These are phyloP conservation scores for Trifolium pratense DNA, from an alignment of 306 rosid genomes.

Conservation along the genomic window DNA sequence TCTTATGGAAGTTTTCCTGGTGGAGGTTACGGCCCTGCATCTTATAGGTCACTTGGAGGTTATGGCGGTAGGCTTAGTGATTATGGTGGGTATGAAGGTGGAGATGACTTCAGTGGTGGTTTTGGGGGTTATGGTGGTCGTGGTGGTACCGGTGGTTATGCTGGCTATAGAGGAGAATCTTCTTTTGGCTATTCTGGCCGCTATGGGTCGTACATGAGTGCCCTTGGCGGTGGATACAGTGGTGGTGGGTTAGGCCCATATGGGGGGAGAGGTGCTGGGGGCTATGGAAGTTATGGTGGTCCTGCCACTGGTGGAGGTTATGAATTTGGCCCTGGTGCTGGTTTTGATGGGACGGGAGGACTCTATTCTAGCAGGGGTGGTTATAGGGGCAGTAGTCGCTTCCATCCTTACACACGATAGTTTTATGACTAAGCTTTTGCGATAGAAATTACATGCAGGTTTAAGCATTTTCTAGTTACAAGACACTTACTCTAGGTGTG, in stretches of 20 bases:
- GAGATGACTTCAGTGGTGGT: conserved; percentile 56
- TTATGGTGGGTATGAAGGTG: conserved; percentile 66
- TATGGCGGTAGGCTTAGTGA: conserved; percentile 73
- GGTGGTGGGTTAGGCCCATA: conserved; percentile 58
- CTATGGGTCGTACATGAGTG: conserved; percentile 63
- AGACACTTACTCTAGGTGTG: conserved; percentile 57
- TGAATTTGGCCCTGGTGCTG: conserved; percentile 53
- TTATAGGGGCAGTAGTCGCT: conserved; percentile 63
- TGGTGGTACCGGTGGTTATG: conserved; percentile 50
- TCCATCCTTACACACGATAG: conserved; percentile 70
- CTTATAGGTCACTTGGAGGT: conserved; percentile 85
- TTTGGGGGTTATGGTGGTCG: conserved; percentile 58
- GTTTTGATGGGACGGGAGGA: conserved; percentile 60
- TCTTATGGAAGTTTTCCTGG: conserved; percentile 77
- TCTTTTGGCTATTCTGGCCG: conserved; percentile 61
- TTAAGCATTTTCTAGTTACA: conserved; percentile 56
- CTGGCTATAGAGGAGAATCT: conserved; percentile 55
- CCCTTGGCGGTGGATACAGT: conserved; percentile 58
- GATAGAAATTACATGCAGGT: conserved; percentile 65
- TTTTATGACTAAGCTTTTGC: conserved; percentile 52
- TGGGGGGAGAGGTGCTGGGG: conserved; percentile 58
- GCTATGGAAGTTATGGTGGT: conserved; percentile 61
- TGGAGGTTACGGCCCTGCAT: conserved; percentile 76
- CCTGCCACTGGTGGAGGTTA: conserved; percentile 49
- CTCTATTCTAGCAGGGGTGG: conserved; percentile 56